Conservation (phyloP, 805 yeast species). For the Metschnikowia corniflorae region DNA sequence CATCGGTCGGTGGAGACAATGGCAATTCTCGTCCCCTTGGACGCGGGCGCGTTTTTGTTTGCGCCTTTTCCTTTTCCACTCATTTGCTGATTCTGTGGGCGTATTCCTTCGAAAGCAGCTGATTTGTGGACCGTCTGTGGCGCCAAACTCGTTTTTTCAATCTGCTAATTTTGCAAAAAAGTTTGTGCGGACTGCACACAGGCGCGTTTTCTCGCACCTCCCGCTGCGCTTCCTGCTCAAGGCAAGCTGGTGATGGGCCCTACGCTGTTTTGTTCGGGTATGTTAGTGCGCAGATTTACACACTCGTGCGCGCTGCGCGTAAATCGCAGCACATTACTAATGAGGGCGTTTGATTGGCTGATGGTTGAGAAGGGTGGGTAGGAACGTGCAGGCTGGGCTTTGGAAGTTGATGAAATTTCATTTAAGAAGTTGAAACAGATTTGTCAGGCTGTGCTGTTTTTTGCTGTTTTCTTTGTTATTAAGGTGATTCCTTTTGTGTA, state of each 20-base stretch:
- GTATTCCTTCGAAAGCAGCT: too few species aligned
- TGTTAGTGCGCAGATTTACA: constrained; percentile 19
- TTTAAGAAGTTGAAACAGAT: too few species aligned
- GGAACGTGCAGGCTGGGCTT: too few species aligned
- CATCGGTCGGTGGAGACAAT: constrained; percentile 92
- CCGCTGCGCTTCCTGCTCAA: not conserved
- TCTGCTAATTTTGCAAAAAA: constrained; percentile 4
- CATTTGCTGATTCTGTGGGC: constrained; percentile 10
- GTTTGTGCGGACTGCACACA: constrained; percentile 1
- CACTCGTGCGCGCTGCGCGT: constrained; percentile 16
- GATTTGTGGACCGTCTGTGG: too few species aligned
- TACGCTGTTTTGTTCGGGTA: not conserved
- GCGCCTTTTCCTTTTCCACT: constrained; percentile 20
- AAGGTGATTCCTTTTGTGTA: too few species aligned
- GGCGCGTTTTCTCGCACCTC: not conserved
- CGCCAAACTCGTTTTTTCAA: not conserved
- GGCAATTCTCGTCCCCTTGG: constrained; percentile 79
- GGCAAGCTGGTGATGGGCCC: constrained; percentile 1
- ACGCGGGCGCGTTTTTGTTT: constrained; percentile 17
- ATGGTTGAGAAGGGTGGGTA: too few species aligned
- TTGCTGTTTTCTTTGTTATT: too few species aligned
- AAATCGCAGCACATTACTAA: constrained; percentile 24
- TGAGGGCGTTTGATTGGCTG: constrained; percentile 21
- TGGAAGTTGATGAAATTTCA: too few species aligned
- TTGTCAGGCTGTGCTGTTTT: too few species aligned